These are phyloP conservation scores for Triticum turgidum DNA, from an alignment of 176 grass and related monocot genomes.

Conservation along the genomic window DNA sequence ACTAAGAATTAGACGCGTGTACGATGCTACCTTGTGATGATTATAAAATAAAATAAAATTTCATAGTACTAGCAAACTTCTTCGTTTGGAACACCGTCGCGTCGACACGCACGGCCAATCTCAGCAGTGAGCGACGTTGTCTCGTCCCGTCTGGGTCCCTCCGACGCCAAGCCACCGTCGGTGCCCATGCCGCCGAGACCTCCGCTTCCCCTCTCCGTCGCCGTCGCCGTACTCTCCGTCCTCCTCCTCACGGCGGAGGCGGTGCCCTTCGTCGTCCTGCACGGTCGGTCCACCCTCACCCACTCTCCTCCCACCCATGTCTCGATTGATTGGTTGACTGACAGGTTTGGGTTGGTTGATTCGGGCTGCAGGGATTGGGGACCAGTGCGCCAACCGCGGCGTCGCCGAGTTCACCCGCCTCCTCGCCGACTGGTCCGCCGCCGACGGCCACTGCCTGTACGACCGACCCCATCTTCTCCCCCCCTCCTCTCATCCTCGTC, in stretches of 20 bases:
- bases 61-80: too few relatives aligned
- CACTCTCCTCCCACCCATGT: neutral
- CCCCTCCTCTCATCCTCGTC: neutral
- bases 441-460: constrained; percentile 82
- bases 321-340: neutral
- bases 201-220: neutral
- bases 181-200: neutral
- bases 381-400: constrained; percentile 71
- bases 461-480: neutral
- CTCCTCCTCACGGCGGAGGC: constrained; percentile 12
- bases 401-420: constrained; percentile 54
- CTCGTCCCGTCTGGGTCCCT: neutral
- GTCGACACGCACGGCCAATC: neutral
- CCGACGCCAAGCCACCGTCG: neutral
- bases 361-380: constrained; percentile 50
- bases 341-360: neutral
- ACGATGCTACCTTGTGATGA: too few relatives aligned
- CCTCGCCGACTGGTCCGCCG: constrained; percentile 68
- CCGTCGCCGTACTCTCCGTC: neutral
- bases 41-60: too few relatives aligned
- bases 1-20: too few relatives aligned
- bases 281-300: constrained; percentile 27
- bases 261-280: constrained; percentile 73
- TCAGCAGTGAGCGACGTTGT: neutral
- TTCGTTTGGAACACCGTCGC: neutral